Conservation (phyloP, 2,329 filamentous ascomycete species). For the Cladosporium velox region DNA sequence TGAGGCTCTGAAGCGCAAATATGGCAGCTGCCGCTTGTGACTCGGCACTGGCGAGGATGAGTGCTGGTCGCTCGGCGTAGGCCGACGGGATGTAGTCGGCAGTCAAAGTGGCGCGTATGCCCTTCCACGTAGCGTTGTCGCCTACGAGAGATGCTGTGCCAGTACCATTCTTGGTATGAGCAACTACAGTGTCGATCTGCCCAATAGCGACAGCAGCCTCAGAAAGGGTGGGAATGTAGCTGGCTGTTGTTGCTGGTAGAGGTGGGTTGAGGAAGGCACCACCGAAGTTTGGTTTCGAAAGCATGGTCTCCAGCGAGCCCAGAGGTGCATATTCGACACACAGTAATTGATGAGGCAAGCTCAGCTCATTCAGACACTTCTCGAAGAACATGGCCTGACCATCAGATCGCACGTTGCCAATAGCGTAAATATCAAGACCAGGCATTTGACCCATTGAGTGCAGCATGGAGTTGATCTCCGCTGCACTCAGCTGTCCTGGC, state of each 20-base stretch:
- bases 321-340: constrained; percentile 71
- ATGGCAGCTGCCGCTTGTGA: constrained; percentile 77
- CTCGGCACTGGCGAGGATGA: constrained; percentile 71
- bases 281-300: constrained; percentile 74
- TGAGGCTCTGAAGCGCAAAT: constrained; percentile 74
- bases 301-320: constrained; percentile 69
- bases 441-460: constrained; percentile 78
- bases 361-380: constrained; percentile 62
- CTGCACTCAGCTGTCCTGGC: constrained; percentile 80
- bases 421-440: constrained; percentile 77
- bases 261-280: constrained; percentile 80
- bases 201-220: constrained; percentile 78
- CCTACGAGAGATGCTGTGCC: constrained; percentile 59
- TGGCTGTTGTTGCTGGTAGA: constrained; percentile 53
- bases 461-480: constrained; percentile 79
- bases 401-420: constrained; percentile 70
- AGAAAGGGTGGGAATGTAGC: constrained; percentile 66
- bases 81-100: constrained; percentile 81
- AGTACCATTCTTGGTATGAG: constrained; percentile 44
- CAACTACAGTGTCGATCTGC: constrained; percentile 78
- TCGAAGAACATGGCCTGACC: constrained; percentile 84
- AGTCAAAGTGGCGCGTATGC: constrained; percentile 77
- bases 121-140: constrained; percentile 84
- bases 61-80: constrained; percentile 72
- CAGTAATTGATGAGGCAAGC: constrained; percentile 79